These are phyloP conservation scores for Oryza brachyantha DNA, from an alignment of 176 grass and related monocot genomes.

Conservation along the genomic window DNA sequence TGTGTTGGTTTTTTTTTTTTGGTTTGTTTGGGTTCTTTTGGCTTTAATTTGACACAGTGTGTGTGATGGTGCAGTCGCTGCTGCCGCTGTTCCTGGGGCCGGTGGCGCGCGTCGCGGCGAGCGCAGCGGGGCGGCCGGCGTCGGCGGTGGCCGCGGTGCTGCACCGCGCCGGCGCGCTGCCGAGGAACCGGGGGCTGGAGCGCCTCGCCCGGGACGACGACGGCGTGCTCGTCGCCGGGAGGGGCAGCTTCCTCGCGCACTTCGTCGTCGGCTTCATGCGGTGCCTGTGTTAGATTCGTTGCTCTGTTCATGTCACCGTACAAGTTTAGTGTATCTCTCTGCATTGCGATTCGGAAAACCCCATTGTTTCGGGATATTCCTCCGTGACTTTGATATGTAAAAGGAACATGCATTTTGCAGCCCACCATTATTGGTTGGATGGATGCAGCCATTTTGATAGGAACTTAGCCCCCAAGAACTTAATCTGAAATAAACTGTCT, in stretches of 20 bases:
- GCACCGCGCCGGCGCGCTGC: conserved; percentile 58
- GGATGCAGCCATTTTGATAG: no score
- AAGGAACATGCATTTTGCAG: neutral
- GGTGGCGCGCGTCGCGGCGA: conserved; percentile 35
- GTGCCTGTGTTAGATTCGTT: conserved; percentile 28
- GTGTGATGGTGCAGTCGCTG: conserved; percentile 27
- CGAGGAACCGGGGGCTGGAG: conserved; percentile 52
- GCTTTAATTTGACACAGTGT: neutral
- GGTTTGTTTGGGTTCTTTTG: no score
- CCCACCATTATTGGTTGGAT: no score
- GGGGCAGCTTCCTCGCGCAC: conserved; percentile 35
- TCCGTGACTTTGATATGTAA: neutral
- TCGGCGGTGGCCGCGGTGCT: conserved; percentile 53
- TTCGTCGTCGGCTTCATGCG: conserved; percentile 53
- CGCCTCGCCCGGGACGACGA: conserved; percentile 39
- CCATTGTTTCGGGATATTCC: neutral
- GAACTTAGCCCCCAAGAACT: no score
- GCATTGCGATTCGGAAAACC: neutral
- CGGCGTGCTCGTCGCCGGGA: conserved; percentile 8
- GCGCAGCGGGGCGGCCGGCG: conserved; percentile 37
- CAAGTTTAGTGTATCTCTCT: no score
- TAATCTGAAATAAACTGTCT: no score
- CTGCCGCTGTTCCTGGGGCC: conserved; percentile 46
- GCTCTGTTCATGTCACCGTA: no score
- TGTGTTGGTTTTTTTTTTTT: no score